phyloP scores from a whole-genome alignment of 805 yeast genomes.

The Blastobotrys peoriensis region DNA sequence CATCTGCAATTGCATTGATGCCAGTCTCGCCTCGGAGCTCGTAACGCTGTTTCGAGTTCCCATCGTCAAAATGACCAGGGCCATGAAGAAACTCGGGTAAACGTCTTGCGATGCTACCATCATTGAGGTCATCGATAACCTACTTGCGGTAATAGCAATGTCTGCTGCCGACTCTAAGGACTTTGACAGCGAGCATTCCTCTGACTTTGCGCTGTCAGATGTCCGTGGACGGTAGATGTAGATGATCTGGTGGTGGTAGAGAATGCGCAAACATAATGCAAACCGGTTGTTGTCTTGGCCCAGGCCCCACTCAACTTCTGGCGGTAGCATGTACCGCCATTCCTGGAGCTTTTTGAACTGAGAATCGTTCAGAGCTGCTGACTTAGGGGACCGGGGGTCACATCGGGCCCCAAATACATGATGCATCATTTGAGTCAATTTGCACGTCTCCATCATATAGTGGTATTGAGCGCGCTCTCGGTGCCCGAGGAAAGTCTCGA shows the following conservation, averaged over 20 bases:
- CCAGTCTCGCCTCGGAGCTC: background rate
- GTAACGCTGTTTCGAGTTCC: background rate
- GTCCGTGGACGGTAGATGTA: slow-evolving; percentile 10
- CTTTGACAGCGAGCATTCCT: slow-evolving; percentile 9
- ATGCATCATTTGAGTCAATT: slow-evolving; percentile 6
- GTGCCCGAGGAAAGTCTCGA: slow-evolving; percentile 6
- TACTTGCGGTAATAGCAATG: slow-evolving; percentile 4
- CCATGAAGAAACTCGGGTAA: slow-evolving; percentile 9
- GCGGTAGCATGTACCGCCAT: slow-evolving; percentile 9
- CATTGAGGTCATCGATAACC: slow-evolving; percentile 2
- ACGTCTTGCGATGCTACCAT: slow-evolving; percentile 11
- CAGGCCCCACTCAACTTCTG: slow-evolving; percentile 9
- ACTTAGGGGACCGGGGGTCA: slow-evolving; percentile 4
- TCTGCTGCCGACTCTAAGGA: slow-evolving; percentile 10
- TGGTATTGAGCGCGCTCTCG: slow-evolving; percentile 1
- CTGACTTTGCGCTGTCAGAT: slow-evolving; percentile 6
- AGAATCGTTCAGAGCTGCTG: slow-evolving; percentile 1
- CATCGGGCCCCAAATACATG: slow-evolving; percentile 7
- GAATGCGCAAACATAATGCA: slow-evolving; percentile 7
- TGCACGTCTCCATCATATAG: slow-evolving; percentile 9
- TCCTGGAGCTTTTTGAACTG: background rate
- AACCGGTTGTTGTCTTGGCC: background rate
- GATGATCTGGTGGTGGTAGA: slow-evolving; percentile 11
- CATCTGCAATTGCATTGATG: slow-evolving; percentile 10
- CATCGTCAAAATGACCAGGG: slow-evolving; percentile 9